phyloP scores from a whole-genome alignment of 768 basidiomycete species.

The Suillus alpinus region DNA sequence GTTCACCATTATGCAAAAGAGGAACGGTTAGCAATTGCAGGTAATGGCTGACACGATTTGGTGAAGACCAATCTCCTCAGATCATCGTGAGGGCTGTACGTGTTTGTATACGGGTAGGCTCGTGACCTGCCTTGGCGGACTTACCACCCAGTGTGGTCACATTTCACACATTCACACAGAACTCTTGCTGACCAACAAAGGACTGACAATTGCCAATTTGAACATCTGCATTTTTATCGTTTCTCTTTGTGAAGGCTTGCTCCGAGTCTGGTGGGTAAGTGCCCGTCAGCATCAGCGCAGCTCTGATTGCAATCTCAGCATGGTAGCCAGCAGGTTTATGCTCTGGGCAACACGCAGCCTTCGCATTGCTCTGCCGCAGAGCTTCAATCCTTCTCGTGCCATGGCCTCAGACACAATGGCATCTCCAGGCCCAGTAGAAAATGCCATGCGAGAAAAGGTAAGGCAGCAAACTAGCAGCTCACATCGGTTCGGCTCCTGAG shows the following conservation, averaged over 20 bases:
- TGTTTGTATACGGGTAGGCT: background rate
- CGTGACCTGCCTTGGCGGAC: too few relatives aligned
- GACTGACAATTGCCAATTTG: background rate
- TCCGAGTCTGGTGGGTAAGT: slow-evolving; percentile 3
- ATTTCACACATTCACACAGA: background rate
- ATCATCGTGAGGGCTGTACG: background rate
- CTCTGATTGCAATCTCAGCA: slow-evolving; percentile 2
- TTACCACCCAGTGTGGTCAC: too few relatives aligned
- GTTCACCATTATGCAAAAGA: background rate
- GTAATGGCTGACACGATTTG: background rate
- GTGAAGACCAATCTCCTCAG: background rate
- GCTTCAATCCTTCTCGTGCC: slow-evolving; percentile 12
- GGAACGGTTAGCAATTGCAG: background rate
- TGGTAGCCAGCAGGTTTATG: slow-evolving; percentile 20
- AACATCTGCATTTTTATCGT: background rate
- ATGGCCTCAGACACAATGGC: slow-evolving; percentile 27
- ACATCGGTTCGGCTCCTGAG: slow-evolving; percentile 20
- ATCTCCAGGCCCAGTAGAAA: slow-evolving; percentile 50
- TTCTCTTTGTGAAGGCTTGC: slow-evolving; percentile 1
- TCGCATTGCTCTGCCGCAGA: slow-evolving; percentile 18
- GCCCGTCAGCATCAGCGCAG: slow-evolving; percentile 6
- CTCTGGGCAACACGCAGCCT: slow-evolving; percentile 20
- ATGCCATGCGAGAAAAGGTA: slow-evolving; percentile 62
- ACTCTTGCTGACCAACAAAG: background rate
- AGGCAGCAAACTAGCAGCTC: slow-evolving; percentile 17